phyloP scores from a whole-genome alignment of 2,329 filamentous ascomycete species.

The Penicillium sclerotiorum region DNA sequence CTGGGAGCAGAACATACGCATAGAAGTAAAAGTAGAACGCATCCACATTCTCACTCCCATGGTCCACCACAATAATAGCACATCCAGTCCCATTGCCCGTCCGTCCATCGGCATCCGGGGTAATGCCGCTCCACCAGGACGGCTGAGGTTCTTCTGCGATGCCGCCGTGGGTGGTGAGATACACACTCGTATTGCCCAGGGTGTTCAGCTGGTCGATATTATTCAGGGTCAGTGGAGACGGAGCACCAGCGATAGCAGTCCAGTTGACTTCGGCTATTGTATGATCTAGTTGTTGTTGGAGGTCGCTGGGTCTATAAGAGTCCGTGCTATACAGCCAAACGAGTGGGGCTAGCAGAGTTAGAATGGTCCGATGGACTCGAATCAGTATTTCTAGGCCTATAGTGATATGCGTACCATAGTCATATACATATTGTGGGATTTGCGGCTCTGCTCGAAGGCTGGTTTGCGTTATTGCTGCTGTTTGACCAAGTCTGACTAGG shows the following conservation, averaged over 20 bases:
- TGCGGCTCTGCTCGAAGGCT: conserved; percentile 10
- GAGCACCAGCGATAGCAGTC: conserved; percentile 39
- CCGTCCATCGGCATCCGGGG: conserved; percentile 54
- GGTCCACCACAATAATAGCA: conserved; percentile 61
- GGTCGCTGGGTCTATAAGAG: conserved; percentile 53
- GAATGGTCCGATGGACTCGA: not conserved
- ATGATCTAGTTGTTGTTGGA: conserved; percentile 50
- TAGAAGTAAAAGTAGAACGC: conserved; percentile 68
- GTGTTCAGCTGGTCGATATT: conserved; percentile 54
- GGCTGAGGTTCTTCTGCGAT: conserved; percentile 47
- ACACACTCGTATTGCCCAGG: conserved; percentile 50
- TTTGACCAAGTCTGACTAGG: conserved; percentile 6
- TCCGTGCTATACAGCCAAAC: conserved; percentile 55
- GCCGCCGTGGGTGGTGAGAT: conserved; percentile 53
- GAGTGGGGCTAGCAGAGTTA: conserved; percentile 47
- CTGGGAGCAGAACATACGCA: conserved; percentile 39
- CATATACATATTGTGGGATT: conserved; percentile 49
- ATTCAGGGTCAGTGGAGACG: conserved; percentile 47
- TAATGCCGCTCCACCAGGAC: conserved; percentile 55
- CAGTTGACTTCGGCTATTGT: conserved; percentile 51
- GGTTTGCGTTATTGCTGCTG: not conserved
- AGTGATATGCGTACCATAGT: conserved; percentile 44
- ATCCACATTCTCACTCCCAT: conserved; percentile 56
- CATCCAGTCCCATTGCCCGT: conserved; percentile 54
- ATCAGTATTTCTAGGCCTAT: not conserved